Evolutionary conservation across 805 yeast species (phyloP).

Genomic region (Monosporozyma unispora): DNA sequence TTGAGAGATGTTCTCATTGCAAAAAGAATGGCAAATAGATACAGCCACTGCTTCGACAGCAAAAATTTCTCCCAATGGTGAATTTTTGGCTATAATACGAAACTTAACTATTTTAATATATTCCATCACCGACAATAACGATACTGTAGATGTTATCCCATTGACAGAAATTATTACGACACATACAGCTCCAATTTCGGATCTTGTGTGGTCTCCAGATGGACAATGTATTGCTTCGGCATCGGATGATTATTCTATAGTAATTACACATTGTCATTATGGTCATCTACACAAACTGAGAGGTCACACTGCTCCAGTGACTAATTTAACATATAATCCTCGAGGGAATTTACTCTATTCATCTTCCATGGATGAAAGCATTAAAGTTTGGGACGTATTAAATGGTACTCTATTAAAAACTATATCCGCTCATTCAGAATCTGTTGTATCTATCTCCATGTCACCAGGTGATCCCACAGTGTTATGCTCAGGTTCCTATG

Average conservation of each 20-base stretch:
- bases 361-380: constrained; percentile 85
- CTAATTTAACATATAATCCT: constrained; percentile 56
- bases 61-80: constrained; percentile 55
- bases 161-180: constrained; percentile 7
- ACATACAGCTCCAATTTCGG: constrained; percentile 61
- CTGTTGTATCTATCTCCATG: constrained; percentile 67
- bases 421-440: constrained; percentile 87
- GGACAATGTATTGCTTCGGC: constrained; percentile 68
- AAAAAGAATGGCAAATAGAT: background rate
- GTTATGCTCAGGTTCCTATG: constrained; percentile 75
- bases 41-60: constrained; percentile 25
- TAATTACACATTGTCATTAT: constrained; percentile 53
- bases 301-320: constrained; percentile 83
- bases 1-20: background rate
- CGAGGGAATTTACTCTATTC: constrained; percentile 74
- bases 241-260: constrained; percentile 74
- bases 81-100: constrained; percentile 40
- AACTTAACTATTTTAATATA: constrained; percentile 26
- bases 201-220: constrained; percentile 70
- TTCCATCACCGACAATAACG: constrained; percentile 51
- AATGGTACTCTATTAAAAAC: constrained; percentile 63
- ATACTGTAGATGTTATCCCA: constrained; percentile 31
- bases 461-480: constrained; percentile 70
- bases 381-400: constrained; percentile 77
- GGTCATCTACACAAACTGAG: constrained; percentile 39